phyloP scores from a whole-genome alignment of 2,329 filamentous ascomycete species.

The Aspergillus proliferans region DNA sequence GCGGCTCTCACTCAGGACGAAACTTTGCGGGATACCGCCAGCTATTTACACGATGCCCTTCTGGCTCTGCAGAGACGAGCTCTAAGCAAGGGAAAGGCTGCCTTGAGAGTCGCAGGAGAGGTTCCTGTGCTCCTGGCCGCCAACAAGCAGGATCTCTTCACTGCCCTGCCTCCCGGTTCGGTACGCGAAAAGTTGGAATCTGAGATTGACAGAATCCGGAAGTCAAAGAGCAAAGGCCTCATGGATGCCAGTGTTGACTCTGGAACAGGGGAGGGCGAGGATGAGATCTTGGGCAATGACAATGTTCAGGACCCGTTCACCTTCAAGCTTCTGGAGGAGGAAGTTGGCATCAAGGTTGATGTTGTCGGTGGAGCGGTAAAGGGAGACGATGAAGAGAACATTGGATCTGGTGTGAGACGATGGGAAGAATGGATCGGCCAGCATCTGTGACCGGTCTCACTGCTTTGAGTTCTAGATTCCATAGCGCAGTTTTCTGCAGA shows the following conservation, averaged over 20 bases:
- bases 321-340: conserved; percentile 77
- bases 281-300: conserved; percentile 78
- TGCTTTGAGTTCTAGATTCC: background rate
- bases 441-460: conserved; percentile 49
- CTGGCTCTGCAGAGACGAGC: conserved; percentile 71
- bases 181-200: conserved; percentile 70
- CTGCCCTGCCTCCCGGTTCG: conserved; percentile 71
- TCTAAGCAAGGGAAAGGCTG: conserved; percentile 46
- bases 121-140: conserved; percentile 78
- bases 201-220: conserved; percentile 72
- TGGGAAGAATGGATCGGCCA: conserved; percentile 91
- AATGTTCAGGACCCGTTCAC: conserved; percentile 70
- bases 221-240: conserved; percentile 71
- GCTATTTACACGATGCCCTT: conserved; percentile 86
- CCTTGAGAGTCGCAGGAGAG: conserved; percentile 50
- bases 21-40: conserved; percentile 63
- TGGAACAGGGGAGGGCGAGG: conserved; percentile 57
- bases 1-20: conserved; percentile 50
- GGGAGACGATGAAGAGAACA: conserved; percentile 48
- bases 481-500: background rate
- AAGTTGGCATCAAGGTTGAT: conserved; percentile 65
- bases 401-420: conserved; percentile 65
- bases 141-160: conserved; percentile 95
- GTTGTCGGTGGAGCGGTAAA: conserved; percentile 64
- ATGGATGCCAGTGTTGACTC: conserved; percentile 68